Conservation (phyloP, 805 yeast species). For the Saturnispora sanitii region DNA sequence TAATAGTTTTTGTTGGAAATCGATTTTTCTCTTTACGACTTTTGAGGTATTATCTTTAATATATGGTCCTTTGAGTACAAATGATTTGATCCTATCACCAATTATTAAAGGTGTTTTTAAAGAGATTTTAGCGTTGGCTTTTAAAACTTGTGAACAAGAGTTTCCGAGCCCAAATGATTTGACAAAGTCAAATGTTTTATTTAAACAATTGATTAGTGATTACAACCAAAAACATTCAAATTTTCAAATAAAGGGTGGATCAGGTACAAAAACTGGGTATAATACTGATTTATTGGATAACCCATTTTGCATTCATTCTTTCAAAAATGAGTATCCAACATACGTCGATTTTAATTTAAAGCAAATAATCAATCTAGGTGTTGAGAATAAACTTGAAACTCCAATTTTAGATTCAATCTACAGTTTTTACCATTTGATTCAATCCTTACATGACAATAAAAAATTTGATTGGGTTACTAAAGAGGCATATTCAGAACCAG, state of each 20-base stretch:
- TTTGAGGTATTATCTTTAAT: conserved; percentile 18
- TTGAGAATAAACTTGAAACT: conserved; percentile 7
- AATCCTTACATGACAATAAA: conserved; percentile 10
- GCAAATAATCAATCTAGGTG: conserved; percentile 16
- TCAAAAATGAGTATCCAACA: conserved; percentile 15
- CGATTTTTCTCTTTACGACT: conserved; percentile 19
- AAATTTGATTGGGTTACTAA: conserved; percentile 18
- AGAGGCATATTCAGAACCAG: neutral
- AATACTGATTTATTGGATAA: conserved; percentile 9
- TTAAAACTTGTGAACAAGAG: conserved; percentile 19
- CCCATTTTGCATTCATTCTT: conserved; percentile 17
- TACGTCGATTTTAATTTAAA: conserved; percentile 15
- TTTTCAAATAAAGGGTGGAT: conserved; percentile 1
- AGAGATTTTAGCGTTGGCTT: conserved; percentile 19
- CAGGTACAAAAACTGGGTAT: neutral
- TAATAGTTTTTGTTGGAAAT: conserved; percentile 23
- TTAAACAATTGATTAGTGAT: conserved; percentile 16
- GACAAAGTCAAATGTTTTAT: conserved; percentile 9
- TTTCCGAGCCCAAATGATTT: conserved; percentile 19
- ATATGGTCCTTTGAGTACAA: conserved; percentile 15
- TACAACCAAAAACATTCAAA: conserved; percentile 15
- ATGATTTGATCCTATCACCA: conserved; percentile 4
- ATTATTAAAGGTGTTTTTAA: conserved; percentile 18
- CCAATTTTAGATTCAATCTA: conserved; percentile 19
- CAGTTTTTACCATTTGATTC: conserved; percentile 18